phyloP scores from a whole-genome alignment of 2,329 filamentous ascomycete genomes.

The Aspergillus candidus region DNA sequence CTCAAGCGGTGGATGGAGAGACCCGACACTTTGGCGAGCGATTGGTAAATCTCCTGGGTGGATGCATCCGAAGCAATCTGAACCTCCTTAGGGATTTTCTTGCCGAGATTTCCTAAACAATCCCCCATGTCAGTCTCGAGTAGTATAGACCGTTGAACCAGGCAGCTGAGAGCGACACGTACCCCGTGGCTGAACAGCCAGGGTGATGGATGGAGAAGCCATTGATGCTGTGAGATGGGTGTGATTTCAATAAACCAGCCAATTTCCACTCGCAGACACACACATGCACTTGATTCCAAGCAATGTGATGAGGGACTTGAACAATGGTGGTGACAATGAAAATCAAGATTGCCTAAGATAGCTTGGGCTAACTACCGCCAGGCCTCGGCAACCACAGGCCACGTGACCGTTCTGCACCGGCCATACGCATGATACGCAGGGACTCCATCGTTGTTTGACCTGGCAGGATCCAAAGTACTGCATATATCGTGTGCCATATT shows the following conservation, averaged over 20 bases:
- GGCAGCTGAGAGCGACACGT: conserved; percentile 11
- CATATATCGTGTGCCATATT: too few species aligned
- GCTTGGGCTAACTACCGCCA: too few species aligned
- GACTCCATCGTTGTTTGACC: too few species aligned
- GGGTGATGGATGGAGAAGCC: conserved; percentile 32
- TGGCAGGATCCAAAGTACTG: too few species aligned
- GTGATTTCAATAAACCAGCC: neutral
- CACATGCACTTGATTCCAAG: too few species aligned
- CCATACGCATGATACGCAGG: too few species aligned
- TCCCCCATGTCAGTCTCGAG: conserved; percentile 9
- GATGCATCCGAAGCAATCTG: conserved; percentile 47
- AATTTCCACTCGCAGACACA: neutral
- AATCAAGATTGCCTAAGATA: too few species aligned
- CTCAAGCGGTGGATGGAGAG: conserved; percentile 56
- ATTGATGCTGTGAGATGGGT: conserved; percentile 14
- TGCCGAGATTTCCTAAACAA: conserved; percentile 54
- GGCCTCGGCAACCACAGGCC: too few species aligned
- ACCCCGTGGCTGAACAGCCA: conserved; percentile 41
- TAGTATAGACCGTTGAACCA: neutral
- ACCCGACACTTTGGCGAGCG: conserved; percentile 49
- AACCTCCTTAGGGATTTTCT: conserved; percentile 53
- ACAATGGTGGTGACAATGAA: too few species aligned
- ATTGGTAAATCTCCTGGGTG: conserved; percentile 51
- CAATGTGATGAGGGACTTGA: too few species aligned
- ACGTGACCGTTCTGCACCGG: too few species aligned